Conservation (phyloP, 139 green algal species). For the Spirogloea muscicola region DNA sequence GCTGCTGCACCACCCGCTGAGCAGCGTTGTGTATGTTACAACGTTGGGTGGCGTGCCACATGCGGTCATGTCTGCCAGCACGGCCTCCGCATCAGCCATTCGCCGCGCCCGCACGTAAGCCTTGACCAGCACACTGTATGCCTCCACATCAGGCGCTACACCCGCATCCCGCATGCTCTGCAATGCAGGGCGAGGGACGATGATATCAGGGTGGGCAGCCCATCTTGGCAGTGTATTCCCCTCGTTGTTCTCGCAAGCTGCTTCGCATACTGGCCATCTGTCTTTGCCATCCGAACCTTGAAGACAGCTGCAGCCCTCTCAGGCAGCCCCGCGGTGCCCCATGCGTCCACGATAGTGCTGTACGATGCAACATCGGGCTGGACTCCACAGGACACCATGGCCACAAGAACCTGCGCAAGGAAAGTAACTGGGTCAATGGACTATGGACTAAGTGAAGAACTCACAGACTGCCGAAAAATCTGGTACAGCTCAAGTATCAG, state of each 20-base stretch:
- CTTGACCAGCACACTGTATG: constrained; percentile 30
- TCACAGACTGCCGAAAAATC: too few relatives aligned
- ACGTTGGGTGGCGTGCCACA: not conserved
- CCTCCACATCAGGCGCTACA: constrained; percentile 14
- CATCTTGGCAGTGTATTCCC: too few relatives aligned
- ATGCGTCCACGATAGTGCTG: constrained; percentile 15
- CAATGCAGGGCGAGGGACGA: too few relatives aligned
- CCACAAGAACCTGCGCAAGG: constrained; percentile 24
- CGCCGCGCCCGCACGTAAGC: not conserved
- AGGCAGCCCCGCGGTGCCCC: not conserved
- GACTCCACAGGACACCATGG: constrained; percentile 3
- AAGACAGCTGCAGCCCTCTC: constrained; percentile 4
- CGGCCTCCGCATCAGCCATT: not conserved
- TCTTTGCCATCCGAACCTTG: too few relatives aligned
- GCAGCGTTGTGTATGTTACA: constrained; percentile 17
- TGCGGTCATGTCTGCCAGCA: constrained; percentile 11
- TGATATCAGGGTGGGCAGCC: too few relatives aligned
- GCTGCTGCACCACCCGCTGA: constrained; percentile 8
- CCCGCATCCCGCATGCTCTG: not conserved
- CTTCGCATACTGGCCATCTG: too few relatives aligned
- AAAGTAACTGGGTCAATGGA: too few relatives aligned
- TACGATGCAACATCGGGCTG: constrained; percentile 11
- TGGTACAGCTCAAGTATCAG: too few relatives aligned
- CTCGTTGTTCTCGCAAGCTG: too few relatives aligned
- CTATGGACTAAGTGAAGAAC: too few relatives aligned